Percentiles rank a stretch among this genome's conserved stretches.
Conservation (phyloP, 1,284 basidiomycete genomes). For the Peniophora sp. region DNA sequence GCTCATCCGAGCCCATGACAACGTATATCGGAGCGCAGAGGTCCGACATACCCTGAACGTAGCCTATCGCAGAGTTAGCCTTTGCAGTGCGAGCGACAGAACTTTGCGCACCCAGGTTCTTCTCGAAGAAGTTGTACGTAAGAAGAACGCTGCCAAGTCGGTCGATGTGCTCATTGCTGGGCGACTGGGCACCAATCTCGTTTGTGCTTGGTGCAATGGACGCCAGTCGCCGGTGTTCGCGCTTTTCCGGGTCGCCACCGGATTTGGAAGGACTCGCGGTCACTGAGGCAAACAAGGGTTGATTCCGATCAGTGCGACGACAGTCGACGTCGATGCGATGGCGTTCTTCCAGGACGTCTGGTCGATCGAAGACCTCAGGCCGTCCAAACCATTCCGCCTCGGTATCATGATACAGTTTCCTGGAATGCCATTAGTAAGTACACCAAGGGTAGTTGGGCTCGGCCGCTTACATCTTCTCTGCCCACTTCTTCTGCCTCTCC, state of each 20-base stretch:
- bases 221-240: constrained; percentile 42
- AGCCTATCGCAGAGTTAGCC: constrained; percentile 39
- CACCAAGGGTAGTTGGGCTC: background rate
- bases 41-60: constrained; percentile 98
- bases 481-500: constrained; percentile 50
- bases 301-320: constrained; percentile 90
- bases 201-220: constrained; percentile 62
- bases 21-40: constrained; percentile 91
- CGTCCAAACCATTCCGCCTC: constrained; percentile 79
- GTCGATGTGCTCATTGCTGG: constrained; percentile 82
- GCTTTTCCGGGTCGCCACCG: constrained; percentile 43
- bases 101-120: constrained; percentile 65
- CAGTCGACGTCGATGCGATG: constrained; percentile 95
- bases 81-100: constrained; percentile 19
- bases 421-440: constrained; percentile 18
- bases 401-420: constrained; percentile 59
- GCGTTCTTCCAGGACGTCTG: constrained; percentile 78
- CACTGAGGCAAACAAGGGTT: constrained; percentile 70
- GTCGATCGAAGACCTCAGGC: constrained; percentile 71
- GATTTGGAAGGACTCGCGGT: constrained; percentile 16
- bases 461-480: constrained; percentile 49
- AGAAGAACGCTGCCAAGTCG: constrained; percentile 75
- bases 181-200: constrained; percentile 77
- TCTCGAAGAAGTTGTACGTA: constrained; percentile 91
- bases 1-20: constrained; percentile 84